Conservation (phyloP, 2,329 filamentous ascomycete genomes). For the Ascochyta lentis region DNA sequence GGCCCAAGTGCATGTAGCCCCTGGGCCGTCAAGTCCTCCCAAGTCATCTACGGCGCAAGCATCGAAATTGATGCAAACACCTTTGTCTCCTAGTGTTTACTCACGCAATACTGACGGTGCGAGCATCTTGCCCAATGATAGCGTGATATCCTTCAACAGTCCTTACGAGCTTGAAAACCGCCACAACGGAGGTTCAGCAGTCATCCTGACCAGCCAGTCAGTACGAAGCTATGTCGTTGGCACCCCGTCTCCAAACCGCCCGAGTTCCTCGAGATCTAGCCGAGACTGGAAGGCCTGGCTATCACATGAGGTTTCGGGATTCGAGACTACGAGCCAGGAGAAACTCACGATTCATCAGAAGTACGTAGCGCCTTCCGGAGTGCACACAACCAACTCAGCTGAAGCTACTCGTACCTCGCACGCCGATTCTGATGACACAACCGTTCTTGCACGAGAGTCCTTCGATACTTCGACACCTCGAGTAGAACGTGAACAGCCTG, state of each 20-base stretch:
- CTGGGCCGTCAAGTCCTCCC: conserved; percentile 3
- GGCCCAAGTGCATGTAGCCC: neutral
- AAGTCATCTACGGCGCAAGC: conserved; percentile 14
- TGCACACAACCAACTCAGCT: conserved; percentile 27
- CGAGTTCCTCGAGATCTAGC: conserved; percentile 42
- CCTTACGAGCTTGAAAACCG: conserved; percentile 8
- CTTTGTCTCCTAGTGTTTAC: conserved; percentile 57
- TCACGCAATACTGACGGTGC: conserved; percentile 52
- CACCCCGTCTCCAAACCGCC: conserved; percentile 34
- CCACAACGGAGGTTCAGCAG: conserved; percentile 44
- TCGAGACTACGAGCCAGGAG: conserved; percentile 38
- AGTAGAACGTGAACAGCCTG: neutral
- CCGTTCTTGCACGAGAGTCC: conserved; percentile 22
- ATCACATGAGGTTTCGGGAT: conserved; percentile 52
- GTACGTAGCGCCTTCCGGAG: conserved; percentile 21
- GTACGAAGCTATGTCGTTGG: conserved; percentile 53
- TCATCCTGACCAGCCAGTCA: conserved; percentile 54
- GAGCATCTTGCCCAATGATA: conserved; percentile 46
- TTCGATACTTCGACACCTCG: conserved; percentile 16
- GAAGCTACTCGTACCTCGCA: conserved; percentile 21
- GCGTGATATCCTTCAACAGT: conserved; percentile 36
- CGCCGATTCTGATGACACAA: conserved; percentile 37
- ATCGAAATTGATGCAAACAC: conserved; percentile 26
- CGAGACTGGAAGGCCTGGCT: conserved; percentile 57
- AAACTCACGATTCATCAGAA: conserved; percentile 37